Percentiles rank a stretch among this genome's conserved stretches.
phyloP scores from a whole-genome alignment of 495 filamentous ascomycete genomes.

The Oleoguttula mirabilis region DNA sequence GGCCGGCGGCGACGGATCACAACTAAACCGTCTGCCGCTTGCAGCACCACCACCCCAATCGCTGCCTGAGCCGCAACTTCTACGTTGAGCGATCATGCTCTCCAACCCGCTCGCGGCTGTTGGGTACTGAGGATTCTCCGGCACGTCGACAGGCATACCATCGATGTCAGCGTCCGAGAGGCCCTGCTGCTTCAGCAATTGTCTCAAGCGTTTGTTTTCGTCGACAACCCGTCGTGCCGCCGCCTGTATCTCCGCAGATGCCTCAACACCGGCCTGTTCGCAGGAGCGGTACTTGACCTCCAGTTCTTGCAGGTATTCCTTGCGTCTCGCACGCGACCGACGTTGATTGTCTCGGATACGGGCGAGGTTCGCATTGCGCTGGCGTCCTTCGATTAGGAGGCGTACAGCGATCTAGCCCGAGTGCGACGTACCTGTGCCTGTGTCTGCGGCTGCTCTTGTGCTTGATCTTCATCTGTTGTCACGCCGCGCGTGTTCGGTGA shows the following conservation, averaged over 20 bases:
- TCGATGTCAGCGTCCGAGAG: constrained; percentile 37
- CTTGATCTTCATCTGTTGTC: too few species aligned
- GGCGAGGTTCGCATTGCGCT: constrained; percentile 35
- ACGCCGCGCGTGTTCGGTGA: too few species aligned
- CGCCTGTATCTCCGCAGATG: constrained; percentile 48
- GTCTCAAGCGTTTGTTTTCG: constrained; percentile 49
- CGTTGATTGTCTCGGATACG: constrained; percentile 73
- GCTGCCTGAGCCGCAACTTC: constrained; percentile 13
- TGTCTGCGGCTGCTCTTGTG: not conserved
- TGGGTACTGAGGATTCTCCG: constrained; percentile 13
- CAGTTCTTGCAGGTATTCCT: constrained; percentile 61
- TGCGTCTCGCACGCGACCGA: constrained; percentile 60
- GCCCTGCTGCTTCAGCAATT: constrained; percentile 35
- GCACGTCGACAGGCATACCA: constrained; percentile 10
- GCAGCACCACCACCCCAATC: too few species aligned
- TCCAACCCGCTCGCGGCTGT: constrained; percentile 18
- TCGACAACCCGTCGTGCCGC: constrained; percentile 51
- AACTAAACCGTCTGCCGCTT: too few species aligned
- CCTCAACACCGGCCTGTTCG: constrained; percentile 46
- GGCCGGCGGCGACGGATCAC: not conserved
- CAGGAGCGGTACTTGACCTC: constrained; percentile 51
- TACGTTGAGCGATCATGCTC: constrained; percentile 20
- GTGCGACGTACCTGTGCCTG: not conserved
- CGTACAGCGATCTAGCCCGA: not conserved
- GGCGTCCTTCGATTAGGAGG: too few species aligned